phyloP scores from a whole-genome alignment of 495 filamentous ascomycete genomes.

The Aspergillus affinis region DNA sequence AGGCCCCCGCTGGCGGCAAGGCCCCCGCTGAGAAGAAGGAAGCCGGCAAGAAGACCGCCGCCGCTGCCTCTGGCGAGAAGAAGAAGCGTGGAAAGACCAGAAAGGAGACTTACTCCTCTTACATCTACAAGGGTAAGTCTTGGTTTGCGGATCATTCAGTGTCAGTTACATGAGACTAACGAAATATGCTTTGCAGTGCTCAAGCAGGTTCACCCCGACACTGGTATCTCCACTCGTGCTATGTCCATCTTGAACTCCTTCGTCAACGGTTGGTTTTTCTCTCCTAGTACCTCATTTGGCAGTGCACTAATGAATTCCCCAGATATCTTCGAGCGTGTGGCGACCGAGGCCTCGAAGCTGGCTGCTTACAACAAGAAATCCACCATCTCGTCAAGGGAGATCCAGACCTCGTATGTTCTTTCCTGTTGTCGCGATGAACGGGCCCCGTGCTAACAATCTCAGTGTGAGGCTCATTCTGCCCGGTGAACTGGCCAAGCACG shows the following conservation, averaged over 20 bases:
- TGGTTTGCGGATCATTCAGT: background rate
- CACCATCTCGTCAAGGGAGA: constrained; percentile 98
- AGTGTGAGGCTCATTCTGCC: constrained; percentile 94
- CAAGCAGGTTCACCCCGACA: constrained; percentile 99
- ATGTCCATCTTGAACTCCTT: constrained; percentile 99
- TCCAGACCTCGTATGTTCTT: constrained; percentile 85
- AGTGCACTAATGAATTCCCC: constrained; percentile 14
- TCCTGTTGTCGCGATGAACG: background rate
- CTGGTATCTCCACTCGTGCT: constrained; percentile 99
- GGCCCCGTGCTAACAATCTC: constrained; percentile 16
- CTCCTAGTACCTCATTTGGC: constrained; percentile 1
- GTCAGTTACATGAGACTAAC: background rate
- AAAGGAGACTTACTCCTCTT: constrained; percentile 99
- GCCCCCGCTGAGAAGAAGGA: constrained; percentile 97
- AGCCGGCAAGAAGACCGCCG: constrained; percentile 94
- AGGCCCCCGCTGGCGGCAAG: constrained; percentile 87
- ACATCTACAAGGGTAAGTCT: constrained; percentile 98
- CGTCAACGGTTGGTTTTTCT: constrained; percentile 80
- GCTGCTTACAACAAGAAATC: constrained; percentile 99
- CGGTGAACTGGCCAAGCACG: constrained; percentile 98
- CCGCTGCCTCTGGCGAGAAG: constrained; percentile 90
- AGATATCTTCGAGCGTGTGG: constrained; percentile 99
- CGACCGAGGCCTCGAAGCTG: constrained; percentile 97
- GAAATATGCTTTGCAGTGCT: constrained; percentile 69
- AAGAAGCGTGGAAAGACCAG: constrained; percentile 99